Evolutionary conservation across 2,329 filamentous ascomycete genomes (phyloP).

Genomic region (Epichloe festucae): DNA sequence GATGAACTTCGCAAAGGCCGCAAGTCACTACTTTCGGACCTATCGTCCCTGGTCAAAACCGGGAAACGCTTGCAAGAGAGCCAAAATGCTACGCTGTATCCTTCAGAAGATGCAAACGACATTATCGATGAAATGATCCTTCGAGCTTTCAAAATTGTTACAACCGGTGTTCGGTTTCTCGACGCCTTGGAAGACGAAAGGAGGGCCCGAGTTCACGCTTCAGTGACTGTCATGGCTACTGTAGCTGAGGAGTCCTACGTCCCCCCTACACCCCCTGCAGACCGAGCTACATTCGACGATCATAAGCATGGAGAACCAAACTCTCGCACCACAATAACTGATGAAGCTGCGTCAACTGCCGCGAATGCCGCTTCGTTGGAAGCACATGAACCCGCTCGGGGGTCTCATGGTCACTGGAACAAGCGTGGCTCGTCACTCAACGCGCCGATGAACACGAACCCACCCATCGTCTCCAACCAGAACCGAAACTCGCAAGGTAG

Average conservation of each 20-base stretch:
- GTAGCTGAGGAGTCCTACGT: slow-evolving; percentile 44
- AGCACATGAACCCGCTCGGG: slow-evolving; percentile 24
- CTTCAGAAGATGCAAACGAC: slow-evolving; percentile 51
- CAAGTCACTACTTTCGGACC: slow-evolving; percentile 77
- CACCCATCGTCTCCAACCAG: slow-evolving; percentile 15
- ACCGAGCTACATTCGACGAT: slow-evolving; percentile 37
- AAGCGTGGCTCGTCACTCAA: slow-evolving; percentile 35
- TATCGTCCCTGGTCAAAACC: slow-evolving; percentile 79
- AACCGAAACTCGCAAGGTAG: slow-evolving; percentile 25
- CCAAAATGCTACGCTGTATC: slow-evolving; percentile 36
- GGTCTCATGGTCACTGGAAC: slow-evolving; percentile 22
- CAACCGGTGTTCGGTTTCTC: slow-evolving; percentile 75
- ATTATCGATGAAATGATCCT: slow-evolving; percentile 87
- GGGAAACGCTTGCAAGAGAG: slow-evolving; percentile 74
- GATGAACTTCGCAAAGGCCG: slow-evolving; percentile 67
- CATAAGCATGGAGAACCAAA: slow-evolving; percentile 21
- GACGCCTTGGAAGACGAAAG: slow-evolving; percentile 66
- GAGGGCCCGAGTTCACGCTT: slow-evolving; percentile 33
- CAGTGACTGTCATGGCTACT: slow-evolving; percentile 47
- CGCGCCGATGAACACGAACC: slow-evolving; percentile 17
- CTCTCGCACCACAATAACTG: slow-evolving; percentile 22
- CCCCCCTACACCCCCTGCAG: slow-evolving; percentile 53
- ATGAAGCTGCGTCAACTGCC: slow-evolving; percentile 13
- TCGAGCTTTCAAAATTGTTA: slow-evolving; percentile 90
- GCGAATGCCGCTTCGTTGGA: slow-evolving; percentile 23